phyloP scores from a whole-genome alignment of 2,329 filamentous ascomycete genomes.

The Erysiphe pulchra region DNA sequence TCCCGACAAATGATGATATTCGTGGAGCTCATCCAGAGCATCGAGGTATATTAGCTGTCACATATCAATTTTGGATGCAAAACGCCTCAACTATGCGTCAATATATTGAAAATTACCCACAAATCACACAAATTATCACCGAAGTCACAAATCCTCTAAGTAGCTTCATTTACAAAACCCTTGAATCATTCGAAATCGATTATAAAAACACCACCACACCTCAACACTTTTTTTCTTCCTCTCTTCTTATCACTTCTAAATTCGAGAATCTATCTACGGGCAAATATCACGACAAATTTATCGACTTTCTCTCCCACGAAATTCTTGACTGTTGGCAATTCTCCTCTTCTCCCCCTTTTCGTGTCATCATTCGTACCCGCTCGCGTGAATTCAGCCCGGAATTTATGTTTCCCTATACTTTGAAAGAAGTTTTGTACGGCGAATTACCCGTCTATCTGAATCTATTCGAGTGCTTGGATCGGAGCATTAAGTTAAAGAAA shows the following conservation, averaged over 20 bases:
- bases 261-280: no score
- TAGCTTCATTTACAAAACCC: conserved; percentile 2
- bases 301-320: conserved; percentile 1
- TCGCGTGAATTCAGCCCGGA: conserved; percentile 1
- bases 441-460: no score
- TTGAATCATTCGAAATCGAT: not conserved
- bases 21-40: conserved; percentile 3
- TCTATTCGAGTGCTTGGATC: no score
- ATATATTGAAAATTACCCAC: conserved; percentile 2
- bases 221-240: no score
- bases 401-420: not conserved
- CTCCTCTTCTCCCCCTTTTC: not conserved
- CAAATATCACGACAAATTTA: not conserved
- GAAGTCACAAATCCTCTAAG: conserved; percentile 4
- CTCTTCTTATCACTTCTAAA: no score
- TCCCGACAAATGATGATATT: not conserved
- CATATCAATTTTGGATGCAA: conserved; percentile 8
- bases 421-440: not conserved
- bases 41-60: conserved; percentile 5
- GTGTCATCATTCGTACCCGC: conserved; percentile 1
- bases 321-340: conserved; percentile 3
- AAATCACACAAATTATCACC: not conserved
- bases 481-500: no score
- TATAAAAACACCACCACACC: no score
- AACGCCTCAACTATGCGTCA: conserved; percentile 4